Conservation (phyloP, 345 rosid genomes). For the Gossypium herbaceum region DNA sequence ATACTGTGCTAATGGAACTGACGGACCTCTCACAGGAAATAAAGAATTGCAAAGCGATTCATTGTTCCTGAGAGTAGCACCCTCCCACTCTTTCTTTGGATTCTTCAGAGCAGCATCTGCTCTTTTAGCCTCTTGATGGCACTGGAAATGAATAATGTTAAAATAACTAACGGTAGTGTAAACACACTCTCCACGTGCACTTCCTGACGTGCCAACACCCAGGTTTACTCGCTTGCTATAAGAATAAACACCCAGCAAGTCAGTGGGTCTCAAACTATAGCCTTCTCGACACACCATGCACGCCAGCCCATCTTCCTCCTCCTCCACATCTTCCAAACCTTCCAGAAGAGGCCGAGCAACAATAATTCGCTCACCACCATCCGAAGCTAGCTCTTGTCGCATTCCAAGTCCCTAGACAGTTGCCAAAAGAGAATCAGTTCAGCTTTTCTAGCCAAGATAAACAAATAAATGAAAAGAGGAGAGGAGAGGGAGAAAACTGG, state of each 20-base stretch:
- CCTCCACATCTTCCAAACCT: slow-evolving; percentile 95
- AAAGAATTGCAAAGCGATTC: slow-evolving; percentile 96
- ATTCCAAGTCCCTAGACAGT: slow-evolving; percentile 76
- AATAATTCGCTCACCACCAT: slow-evolving; percentile 90
- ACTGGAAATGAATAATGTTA: slow-evolving; percentile 92
- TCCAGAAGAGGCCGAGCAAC: slow-evolving; percentile 78
- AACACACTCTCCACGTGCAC: slow-evolving; percentile 92
- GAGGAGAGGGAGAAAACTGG: background rate
- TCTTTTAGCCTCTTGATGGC: slow-evolving; percentile 99
- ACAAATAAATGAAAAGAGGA: slow-evolving; percentile 13
- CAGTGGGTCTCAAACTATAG: slow-evolving; percentile 88
- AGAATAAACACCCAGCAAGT: slow-evolving; percentile 83
- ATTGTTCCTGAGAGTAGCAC: slow-evolving; percentile 89
- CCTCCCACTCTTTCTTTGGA: slow-evolving; percentile 99
- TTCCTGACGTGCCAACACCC: slow-evolving; percentile 86
- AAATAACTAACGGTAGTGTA: slow-evolving; percentile 97
- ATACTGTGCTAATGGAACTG: slow-evolving; percentile 72
- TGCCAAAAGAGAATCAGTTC: slow-evolving; percentile 12
- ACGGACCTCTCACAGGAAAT: slow-evolving; percentile 91
- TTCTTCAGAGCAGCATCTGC: slow-evolving; percentile 92
- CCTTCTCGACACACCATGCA: slow-evolving; percentile 99
- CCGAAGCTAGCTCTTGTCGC: slow-evolving; percentile 76
- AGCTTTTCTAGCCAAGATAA: slow-evolving; percentile 21
- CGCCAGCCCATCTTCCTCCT: slow-evolving; percentile 93
- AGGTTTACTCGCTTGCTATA: slow-evolving; percentile 93